Conservation (phyloP, 2,329 filamentous ascomycete genomes). For the Fusarium decemcellulare region DNA sequence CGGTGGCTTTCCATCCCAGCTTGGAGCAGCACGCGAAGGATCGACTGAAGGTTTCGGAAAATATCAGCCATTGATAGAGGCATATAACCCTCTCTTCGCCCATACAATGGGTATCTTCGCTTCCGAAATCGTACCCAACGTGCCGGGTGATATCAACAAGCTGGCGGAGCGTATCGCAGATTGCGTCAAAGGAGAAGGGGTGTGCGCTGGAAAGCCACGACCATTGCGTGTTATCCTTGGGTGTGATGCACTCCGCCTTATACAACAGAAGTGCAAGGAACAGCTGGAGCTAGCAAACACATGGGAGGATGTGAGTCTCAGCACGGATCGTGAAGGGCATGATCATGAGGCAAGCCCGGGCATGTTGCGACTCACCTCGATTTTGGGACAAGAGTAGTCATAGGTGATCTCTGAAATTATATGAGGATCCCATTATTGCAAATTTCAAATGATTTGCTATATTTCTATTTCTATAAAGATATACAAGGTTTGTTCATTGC, state of each 20-base stretch:
- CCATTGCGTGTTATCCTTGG: constrained; percentile 48
- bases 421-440: too few species aligned
- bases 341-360: neutral
- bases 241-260: constrained; percentile 45
- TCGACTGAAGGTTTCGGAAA: neutral
- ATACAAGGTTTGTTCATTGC: too few species aligned
- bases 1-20: constrained; percentile 49
- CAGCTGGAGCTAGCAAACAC: constrained; percentile 40
- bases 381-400: neutral
- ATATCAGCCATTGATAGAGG: neutral
- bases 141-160: neutral
- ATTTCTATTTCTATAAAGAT: too few species aligned
- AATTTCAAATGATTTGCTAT: too few species aligned
- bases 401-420: neutral
- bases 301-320: constrained; percentile 44
- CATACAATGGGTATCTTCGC: neutral
- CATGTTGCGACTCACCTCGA: neutral
- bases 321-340: constrained; percentile 39
- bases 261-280: constrained; percentile 46
- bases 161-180: constrained; percentile 3
- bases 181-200: constrained; percentile 45
- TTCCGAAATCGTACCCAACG: neutral
- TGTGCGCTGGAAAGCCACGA: constrained; percentile 43
- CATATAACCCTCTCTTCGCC: neutral
- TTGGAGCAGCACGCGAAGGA: constrained; percentile 45